Evolutionary conservation across 805 yeast species (phyloP).

Genomic region (Yamadazyma ubonensis): DNA sequence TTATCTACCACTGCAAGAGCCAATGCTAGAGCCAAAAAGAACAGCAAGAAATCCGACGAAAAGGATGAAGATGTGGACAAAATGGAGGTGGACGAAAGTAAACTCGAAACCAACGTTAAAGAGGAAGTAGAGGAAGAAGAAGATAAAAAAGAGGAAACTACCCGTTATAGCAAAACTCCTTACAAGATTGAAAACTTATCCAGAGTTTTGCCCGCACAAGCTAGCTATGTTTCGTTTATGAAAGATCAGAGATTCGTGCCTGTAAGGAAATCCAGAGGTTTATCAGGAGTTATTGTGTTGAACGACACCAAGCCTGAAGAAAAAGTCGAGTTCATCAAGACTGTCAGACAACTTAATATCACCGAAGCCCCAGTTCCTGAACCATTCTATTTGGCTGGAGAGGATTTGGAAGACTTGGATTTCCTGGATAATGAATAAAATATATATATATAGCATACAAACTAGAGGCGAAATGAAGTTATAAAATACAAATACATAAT

Average conservation of each 20-base stretch:
- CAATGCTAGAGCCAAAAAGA: slow-evolving; percentile 83
- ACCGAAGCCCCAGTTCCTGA: slow-evolving; percentile 75
- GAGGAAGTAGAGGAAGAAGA: slow-evolving; percentile 17
- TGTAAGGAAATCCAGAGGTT: slow-evolving; percentile 69
- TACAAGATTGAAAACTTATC: slow-evolving; percentile 76
- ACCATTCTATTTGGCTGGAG: slow-evolving; percentile 62
- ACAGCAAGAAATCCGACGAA: slow-evolving; percentile 48
- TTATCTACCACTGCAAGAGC: slow-evolving; percentile 91
- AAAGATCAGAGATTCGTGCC: slow-evolving; percentile 79
- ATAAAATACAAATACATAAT: not conserved
- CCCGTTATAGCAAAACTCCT: slow-evolving; percentile 60
- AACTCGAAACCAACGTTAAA: slow-evolving; percentile 18
- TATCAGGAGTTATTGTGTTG: slow-evolving; percentile 70
- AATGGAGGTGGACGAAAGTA: slow-evolving; percentile 40
- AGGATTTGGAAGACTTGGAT: slow-evolving; percentile 45
- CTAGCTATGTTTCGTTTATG: slow-evolving; percentile 74
- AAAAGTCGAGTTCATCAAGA: slow-evolving; percentile 67
- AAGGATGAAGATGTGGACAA: slow-evolving; percentile 38
- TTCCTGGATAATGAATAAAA: slow-evolving; percentile 15
- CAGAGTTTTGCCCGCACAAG: slow-evolving; percentile 86
- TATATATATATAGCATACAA: slow-evolving; percentile 1
- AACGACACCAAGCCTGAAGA: slow-evolving; percentile 62
- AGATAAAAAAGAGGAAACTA: slow-evolving; percentile 40
- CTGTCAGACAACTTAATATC: slow-evolving; percentile 74
- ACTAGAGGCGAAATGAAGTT: not conserved